Conservation (phyloP, 805 yeast species). For the Wickerhamomyces alni region DNA sequence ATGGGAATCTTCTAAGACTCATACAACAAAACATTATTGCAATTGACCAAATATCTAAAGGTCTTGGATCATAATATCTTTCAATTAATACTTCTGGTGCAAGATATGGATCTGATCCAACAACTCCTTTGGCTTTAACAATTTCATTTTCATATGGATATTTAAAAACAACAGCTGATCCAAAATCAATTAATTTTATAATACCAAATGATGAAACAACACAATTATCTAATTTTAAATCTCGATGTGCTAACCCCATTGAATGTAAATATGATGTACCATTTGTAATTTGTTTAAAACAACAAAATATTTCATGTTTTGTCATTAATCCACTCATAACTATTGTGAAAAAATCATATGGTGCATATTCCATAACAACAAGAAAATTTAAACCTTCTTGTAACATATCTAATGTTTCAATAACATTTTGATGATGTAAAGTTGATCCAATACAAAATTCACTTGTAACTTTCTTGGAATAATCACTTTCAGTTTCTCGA, state of each 20-base stretch:
- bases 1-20: constrained; percentile 82
- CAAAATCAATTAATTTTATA: constrained; percentile 86
- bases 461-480: constrained; percentile 69
- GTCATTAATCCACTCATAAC: constrained; percentile 87
- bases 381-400: constrained; percentile 57
- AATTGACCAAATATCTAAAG: constrained; percentile 88
- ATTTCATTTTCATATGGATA: constrained; percentile 53
- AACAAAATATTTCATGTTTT: constrained; percentile 65
- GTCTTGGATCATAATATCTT: constrained; percentile 70
- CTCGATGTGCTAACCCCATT: constrained; percentile 89
- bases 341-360: constrained; percentile 84
- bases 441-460: constrained; percentile 82
- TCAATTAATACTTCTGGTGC: constrained; percentile 82
- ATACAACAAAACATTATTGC: constrained; percentile 92
- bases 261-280: constrained; percentile 76
- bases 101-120: constrained; percentile 93
- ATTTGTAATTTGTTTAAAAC: constrained; percentile 70
- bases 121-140: constrained; percentile 74
- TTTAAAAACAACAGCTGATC: constrained; percentile 81
- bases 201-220: constrained; percentile 73
- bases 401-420: constrained; percentile 75
- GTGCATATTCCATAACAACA: constrained; percentile 91
- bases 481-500: constrained; percentile 61
- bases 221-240: constrained; percentile 88
- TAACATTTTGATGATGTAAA: constrained; percentile 71